phyloP scores from a whole-genome alignment of 768 basidiomycete genomes.

The Termitomyces sp. region DNA sequence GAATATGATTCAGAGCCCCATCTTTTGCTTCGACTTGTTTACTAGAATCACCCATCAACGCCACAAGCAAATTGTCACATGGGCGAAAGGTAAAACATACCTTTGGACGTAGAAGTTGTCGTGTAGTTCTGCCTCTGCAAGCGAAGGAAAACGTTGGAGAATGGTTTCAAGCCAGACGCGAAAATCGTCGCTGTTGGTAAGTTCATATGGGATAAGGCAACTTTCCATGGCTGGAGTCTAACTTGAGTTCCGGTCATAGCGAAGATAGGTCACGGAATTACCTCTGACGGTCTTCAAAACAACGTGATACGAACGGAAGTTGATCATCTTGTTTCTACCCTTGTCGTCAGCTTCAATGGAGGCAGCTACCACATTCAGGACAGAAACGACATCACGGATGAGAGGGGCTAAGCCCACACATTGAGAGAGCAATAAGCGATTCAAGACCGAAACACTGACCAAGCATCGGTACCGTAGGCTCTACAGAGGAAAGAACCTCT shows the following conservation, averaged over 20 bases:
- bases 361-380: constrained; percentile 16
- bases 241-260: neutral
- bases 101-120: constrained; percentile 11
- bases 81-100: neutral
- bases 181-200: constrained; percentile 26
- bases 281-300: constrained; percentile 35
- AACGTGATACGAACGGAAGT: constrained; percentile 30
- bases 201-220: constrained; percentile 36
- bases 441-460: constrained; percentile 13
- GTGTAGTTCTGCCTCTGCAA: constrained; percentile 5
- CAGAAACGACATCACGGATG: constrained; percentile 22
- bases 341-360: constrained; percentile 8
- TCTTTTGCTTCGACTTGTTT: constrained; percentile 10
- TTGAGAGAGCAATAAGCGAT: neutral
- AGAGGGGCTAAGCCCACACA: constrained; percentile 17
- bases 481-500: constrained; percentile 16
- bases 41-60: constrained; percentile 2
- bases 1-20: neutral
- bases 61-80: neutral
- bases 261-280: constrained; percentile 7
- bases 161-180: constrained; percentile 30
- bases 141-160: constrained; percentile 14
- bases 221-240: constrained; percentile 37
- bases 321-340: constrained; percentile 23
- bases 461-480: constrained; percentile 29